Base-by-base conservation (phyloP, 345 rosid species). In the Eutrema yunnanense region DNA sequence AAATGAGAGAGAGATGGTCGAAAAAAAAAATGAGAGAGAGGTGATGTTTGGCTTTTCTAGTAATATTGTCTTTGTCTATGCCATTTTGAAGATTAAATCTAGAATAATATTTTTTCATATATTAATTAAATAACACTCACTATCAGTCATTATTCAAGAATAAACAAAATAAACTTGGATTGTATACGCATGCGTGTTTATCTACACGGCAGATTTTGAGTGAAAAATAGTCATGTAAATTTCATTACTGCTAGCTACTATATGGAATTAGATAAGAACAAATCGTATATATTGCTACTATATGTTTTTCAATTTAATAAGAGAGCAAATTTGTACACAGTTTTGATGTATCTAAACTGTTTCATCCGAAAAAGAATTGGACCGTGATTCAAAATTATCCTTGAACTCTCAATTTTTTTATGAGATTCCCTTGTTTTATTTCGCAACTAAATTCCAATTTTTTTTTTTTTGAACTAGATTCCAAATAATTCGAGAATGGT, bases 1-100 rank as follows among this genome's bases (percentile, higher is more conserved):
- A 67, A 67, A 57, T 58, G 78, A 65, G 82, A 52, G 79, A 63
- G 70, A 66, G 70, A 66, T 1, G 22, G 22, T 1, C 1, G 1
- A 1, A 22, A 22, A 22, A 22, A 1, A 22, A 67, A 67, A 56
- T 58, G 78, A 65, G 82, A 52, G 79, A 63, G 80, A 65, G 70
- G 71, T 53, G 77, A 37, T 40, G 62, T 67, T 72, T 65, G 67
- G 62, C 66, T 12, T 71, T 77, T 71, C 48, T 65, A 57, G 63
- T 71, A 42, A 70, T 49, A 57, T 65, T 65, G 62, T 65, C 44
- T 56, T 55, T 48, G 67, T 65, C 80, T 77, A 65, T 57, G 42
- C 67, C 72, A 55, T 56, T 63, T 63, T 59, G 29, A 56, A 48
- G 63, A 54, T 54, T 54, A 22, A 46, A 68, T 69, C 27, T 33